These are phyloP conservation scores for Cyberlindnera xylosilytica DNA, from an alignment of 805 yeast species.

Conservation along the genomic window DNA sequence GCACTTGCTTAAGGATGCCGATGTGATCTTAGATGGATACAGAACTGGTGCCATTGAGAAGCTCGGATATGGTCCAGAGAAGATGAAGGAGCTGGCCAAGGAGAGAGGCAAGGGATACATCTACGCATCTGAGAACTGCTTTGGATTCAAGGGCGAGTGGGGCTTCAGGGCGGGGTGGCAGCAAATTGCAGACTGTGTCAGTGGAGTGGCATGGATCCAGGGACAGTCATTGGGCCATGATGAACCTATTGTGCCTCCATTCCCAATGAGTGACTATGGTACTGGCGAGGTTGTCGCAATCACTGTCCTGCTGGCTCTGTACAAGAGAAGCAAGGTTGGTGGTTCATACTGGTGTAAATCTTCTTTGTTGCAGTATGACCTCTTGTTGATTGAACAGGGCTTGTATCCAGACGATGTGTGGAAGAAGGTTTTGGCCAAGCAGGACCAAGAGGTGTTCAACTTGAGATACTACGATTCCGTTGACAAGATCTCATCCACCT, in stretches of 20 bases:
- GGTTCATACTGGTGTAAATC: constrained; percentile 11
- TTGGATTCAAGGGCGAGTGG: constrained; percentile 8
- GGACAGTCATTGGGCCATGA: constrained; percentile 2
- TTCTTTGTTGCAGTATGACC: constrained; percentile 8
- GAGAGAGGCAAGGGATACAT: constrained; percentile 6
- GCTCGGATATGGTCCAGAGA: constrained; percentile 5
- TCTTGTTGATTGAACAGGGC: constrained; percentile 5
- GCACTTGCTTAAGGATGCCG: constrained; percentile 3
- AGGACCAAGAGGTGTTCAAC: neutral
- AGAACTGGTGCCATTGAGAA: constrained; percentile 7
- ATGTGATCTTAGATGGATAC: constrained; percentile 8
- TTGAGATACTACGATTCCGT: constrained; percentile 10
- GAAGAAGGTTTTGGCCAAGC: constrained; percentile 2
- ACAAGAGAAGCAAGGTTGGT: constrained; percentile 4
- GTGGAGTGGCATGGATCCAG: constrained; percentile 12
- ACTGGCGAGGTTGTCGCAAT: constrained; percentile 8
- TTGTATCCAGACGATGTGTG: constrained; percentile 4
- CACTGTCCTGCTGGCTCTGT: constrained; percentile 3
- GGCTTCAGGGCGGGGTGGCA: constrained; percentile 7
- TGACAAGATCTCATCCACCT: constrained; percentile 9
- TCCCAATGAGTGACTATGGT: constrained; percentile 10
- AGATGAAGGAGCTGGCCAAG: constrained; percentile 2
- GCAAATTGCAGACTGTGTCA: constrained; percentile 10
- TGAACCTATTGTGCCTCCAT: constrained; percentile 11
- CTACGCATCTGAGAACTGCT: constrained; percentile 9